Conservation (phyloP, 2,329 filamentous ascomycete species). For the Aspergillus fischeri region DNA sequence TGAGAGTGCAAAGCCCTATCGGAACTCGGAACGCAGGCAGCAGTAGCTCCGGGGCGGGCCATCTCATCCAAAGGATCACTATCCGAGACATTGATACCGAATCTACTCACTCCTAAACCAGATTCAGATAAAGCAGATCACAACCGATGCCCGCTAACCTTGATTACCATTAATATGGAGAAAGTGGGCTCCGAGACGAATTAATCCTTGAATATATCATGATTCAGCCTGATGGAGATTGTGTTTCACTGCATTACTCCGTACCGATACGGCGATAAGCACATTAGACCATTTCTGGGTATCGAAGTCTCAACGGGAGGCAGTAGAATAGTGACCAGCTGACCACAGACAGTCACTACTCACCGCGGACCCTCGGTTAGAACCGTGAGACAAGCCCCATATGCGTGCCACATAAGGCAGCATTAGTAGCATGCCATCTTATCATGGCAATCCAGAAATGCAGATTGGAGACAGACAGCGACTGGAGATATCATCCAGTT, state of each 20-base stretch:
- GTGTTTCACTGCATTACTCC: neutral
- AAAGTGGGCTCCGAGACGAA: neutral
- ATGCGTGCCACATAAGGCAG: neutral
- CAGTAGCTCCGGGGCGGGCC: neutral
- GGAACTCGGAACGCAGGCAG: neutral
- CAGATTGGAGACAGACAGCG: neutral
- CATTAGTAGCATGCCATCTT: neutral
- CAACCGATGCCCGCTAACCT: neutral
- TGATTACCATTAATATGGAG: neutral
- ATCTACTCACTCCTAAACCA: conserved; percentile 1
- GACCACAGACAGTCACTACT: neutral
- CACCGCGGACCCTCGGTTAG: neutral
- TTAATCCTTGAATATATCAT: neutral
- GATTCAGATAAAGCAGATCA: neutral
- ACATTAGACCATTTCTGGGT: neutral
- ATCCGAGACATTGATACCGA: neutral
- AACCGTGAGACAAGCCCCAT: neutral
- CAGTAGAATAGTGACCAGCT: neutral
- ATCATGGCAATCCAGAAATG: neutral
- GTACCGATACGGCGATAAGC: neutral
- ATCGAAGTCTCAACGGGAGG: neutral
- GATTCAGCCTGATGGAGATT: neutral
- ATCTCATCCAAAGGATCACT: neutral
- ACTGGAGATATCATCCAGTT: neutral
- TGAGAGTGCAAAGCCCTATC: neutral